Conservation (phyloP, 1,284 basidiomycete genomes). For the Marasmius fiardii region DNA sequence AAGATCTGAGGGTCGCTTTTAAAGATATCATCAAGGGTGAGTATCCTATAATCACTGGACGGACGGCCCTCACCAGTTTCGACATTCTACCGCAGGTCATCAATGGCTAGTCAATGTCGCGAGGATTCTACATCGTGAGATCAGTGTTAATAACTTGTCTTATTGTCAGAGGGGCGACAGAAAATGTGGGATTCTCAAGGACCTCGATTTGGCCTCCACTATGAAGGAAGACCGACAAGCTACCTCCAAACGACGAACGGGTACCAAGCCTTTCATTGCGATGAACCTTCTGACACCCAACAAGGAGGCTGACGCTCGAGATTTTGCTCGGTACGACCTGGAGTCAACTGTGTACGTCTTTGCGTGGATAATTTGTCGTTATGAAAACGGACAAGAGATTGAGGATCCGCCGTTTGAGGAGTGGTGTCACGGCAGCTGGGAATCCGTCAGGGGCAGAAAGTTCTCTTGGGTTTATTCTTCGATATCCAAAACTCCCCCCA, state of each 20-base stretch:
- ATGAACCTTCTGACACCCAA: constrained; percentile 21
- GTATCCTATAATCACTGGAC: too few species aligned
- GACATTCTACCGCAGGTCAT: background rate
- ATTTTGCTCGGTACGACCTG: constrained; percentile 26
- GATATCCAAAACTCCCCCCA: too few species aligned
- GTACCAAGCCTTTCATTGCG: constrained; percentile 31
- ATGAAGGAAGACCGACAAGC: background rate
- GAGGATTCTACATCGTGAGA: constrained; percentile 25
- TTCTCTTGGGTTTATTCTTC: too few species aligned
- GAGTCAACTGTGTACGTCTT: constrained; percentile 32
- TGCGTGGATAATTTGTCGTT: constrained; percentile 10
- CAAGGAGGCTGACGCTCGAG: constrained; percentile 16
- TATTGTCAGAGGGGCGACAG: constrained; percentile 9
- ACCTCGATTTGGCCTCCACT: constrained; percentile 26
- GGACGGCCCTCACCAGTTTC: too few species aligned
- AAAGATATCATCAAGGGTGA: too few species aligned
- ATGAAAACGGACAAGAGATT: background rate
- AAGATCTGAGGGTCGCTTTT: too few species aligned
- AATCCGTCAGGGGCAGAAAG: too few species aligned
- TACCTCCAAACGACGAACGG: constrained; percentile 14
- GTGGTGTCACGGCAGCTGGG: background rate
- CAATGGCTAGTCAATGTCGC: background rate
- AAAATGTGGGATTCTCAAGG: constrained; percentile 24
- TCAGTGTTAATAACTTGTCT: constrained; percentile 30
- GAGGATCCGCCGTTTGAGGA: background rate